Base-by-base conservation (phyloP, 2,329 filamentous ascomycete genomes). In the Exophiala bonariae region DNA sequence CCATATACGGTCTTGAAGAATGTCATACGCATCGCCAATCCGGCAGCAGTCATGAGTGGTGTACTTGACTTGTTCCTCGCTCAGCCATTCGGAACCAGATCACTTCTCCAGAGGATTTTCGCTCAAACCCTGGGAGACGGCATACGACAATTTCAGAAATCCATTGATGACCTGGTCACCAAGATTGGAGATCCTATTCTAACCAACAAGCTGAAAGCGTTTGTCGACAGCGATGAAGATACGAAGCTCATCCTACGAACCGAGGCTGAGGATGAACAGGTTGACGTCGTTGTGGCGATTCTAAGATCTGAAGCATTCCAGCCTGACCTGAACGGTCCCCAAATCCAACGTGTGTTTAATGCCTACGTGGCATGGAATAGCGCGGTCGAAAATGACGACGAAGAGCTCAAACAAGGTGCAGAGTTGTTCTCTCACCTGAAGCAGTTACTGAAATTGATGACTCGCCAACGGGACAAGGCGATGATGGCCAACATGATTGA, bases 401-500 rank as follows among this genome's bases (percentile, higher is more conserved):
- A 88, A 49, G 89, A 95, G 64, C 82, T 96, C 70, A 87, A 87
- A 62, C 83, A 92, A 64, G 91, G 90, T 1, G 93, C 92, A 0
- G 85, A 96, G 63, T 81, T 96, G 39, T 99, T 96, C 66, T 95
- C 92, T 1, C 86, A 95, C 61, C 76, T 99, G 58, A 99, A 99
- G 71, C 92, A 96, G 66, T 79, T 96, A 28, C 76, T 97, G 63
- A 97, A 97, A 72, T 77, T 99, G 26, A 87, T 90, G 67, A 92
- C 89, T 9, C 81, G 93, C 39, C 89, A 96, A 63, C 81, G 92
- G 38, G 93, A 99, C 67, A 99, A 99, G 81, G 77, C 84, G 23
- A 96, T 96, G 91, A 97, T 99, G 92, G 76, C 96, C 44, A 82
- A 84, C 53, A 84, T 97, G 61, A 93, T 99, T 42, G 91, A 97